A percentile compares a stretch with the other conserved stretches of the same genome.
Evolutionary conservation across 2,329 filamentous ascomycete species (phyloP).

Genomic region (Fusarium xyrophilum): DNA sequence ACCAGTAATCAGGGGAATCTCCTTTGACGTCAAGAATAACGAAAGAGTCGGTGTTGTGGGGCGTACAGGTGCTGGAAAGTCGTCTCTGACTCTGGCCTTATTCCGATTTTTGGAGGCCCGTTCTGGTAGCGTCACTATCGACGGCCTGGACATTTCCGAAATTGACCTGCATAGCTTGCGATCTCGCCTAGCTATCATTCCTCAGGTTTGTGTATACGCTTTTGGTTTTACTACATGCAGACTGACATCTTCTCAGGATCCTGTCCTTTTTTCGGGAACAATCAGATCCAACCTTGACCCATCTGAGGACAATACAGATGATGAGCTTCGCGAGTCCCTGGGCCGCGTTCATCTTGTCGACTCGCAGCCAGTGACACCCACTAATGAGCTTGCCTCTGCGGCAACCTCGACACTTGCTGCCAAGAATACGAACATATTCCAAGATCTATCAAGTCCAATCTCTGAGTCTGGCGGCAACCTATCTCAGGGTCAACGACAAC

Average conservation of each 20-base stretch:
- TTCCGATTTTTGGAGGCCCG: conserved; percentile 78
- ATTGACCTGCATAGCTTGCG: conserved; percentile 74
- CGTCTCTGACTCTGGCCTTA: conserved; percentile 74
- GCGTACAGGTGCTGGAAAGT: conserved; percentile 80
- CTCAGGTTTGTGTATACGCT: conserved; percentile 53
- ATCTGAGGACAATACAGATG: conserved; percentile 73
- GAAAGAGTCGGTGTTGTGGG: conserved; percentile 80
- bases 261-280: conserved; percentile 81
- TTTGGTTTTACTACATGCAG: neutral
- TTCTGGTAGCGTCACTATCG: conserved; percentile 71
- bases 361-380: conserved; percentile 50
- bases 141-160: conserved; percentile 76
- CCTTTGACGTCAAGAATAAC: conserved; percentile 69
- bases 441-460: conserved; percentile 66
- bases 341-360: conserved; percentile 72
- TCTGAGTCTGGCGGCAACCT: conserved; percentile 77
- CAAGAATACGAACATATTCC: conserved; percentile 71
- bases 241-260: conserved; percentile 60
- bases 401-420: conserved; percentile 44
- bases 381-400: conserved; percentile 49
- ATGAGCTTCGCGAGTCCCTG: conserved; percentile 72
- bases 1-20: conserved; percentile 72
- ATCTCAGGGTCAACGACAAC: conserved; percentile 77
- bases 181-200: conserved; percentile 80
- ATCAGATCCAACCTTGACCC: conserved; percentile 79